Conservation (phyloP, 306 rosid species). For the Medicago arabica region DNA sequence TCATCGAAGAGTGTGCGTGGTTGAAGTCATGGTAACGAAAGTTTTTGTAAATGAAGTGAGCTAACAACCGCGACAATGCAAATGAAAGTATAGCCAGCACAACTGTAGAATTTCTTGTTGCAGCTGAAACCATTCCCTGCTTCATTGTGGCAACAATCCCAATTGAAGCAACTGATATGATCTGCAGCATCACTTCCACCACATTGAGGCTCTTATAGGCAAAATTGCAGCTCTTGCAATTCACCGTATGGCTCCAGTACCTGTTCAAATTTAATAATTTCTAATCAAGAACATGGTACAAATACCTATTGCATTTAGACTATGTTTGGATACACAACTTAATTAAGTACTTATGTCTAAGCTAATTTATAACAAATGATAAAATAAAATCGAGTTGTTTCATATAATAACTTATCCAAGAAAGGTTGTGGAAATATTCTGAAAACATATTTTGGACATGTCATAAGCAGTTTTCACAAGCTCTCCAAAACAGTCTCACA, state of each 20-base stretch:
- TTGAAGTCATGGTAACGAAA: conserved; percentile 82
- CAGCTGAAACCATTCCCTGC: conserved; percentile 49
- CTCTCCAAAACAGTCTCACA: too few species aligned
- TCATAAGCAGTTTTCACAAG: too few species aligned
- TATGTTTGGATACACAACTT: not conserved
- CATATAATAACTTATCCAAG: too few species aligned
- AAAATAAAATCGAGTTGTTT: too few species aligned
- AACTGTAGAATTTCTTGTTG: conserved; percentile 57
- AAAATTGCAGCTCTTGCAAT: conserved; percentile 77
- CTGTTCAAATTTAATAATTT: conserved; percentile 41
- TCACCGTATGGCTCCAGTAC: conserved; percentile 85
- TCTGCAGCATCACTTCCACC: conserved; percentile 67
- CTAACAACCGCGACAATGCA: conserved; percentile 74
- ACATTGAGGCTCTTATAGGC: conserved; percentile 74
- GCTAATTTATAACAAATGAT: too few species aligned
- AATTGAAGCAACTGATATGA: conserved; percentile 59
- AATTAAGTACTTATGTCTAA: too few species aligned
- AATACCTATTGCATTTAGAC: not conserved
- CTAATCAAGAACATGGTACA: not conserved
- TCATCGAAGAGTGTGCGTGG: conserved; percentile 64
- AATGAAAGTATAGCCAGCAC: conserved; percentile 65
- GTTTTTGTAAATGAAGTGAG: conserved; percentile 73
- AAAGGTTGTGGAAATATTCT: too few species aligned
- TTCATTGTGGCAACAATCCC: conserved; percentile 77
- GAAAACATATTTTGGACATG: too few species aligned